Percentiles rank a stretch among this genome's conserved stretches.
phyloP scores from a whole-genome alignment of 176 grass and related monocot species.

The Eleusine coracana region DNA sequence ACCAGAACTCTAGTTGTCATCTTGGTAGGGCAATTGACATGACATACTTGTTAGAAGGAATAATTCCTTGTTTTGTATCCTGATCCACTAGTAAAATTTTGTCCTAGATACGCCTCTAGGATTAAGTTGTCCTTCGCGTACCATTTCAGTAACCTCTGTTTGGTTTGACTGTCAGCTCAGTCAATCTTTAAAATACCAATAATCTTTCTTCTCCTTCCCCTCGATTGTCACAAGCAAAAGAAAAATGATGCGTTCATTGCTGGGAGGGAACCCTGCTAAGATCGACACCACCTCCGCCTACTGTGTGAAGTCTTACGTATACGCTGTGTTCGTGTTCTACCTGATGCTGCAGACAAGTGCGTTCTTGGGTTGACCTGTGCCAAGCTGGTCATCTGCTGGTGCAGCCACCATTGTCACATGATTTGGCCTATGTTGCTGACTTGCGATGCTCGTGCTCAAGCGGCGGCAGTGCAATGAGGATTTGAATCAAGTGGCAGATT shows the following conservation, averaged over 20 bases:
- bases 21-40: constrained; percentile 1
- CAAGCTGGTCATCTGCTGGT: not conserved
- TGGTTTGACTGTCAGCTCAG: not conserved
- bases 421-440: not conserved
- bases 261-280: not conserved
- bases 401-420: not conserved
- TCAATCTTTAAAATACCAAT: constrained; percentile 8
- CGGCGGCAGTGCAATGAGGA: not conserved
- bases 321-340: not conserved
- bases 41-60: constrained; percentile 27
- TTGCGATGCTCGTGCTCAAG: not conserved
- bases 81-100: not conserved
- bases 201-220: not conserved
- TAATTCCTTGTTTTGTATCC: not conserved
- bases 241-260: not conserved
- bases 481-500: not conserved
- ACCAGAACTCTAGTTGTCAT: constrained; percentile 23
- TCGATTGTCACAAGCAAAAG: not conserved
- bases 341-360: constrained; percentile 10
- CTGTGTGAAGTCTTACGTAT: not conserved
- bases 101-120: not conserved
- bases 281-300: not conserved
- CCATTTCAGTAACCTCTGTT: not conserved
- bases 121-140: not conserved
- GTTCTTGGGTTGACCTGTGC: not conserved